Evolutionary conservation across 345 rosid genomes (phyloP), one percentile per base, ranked within the genome.

Genomic region (Firmiana major): DNA sequence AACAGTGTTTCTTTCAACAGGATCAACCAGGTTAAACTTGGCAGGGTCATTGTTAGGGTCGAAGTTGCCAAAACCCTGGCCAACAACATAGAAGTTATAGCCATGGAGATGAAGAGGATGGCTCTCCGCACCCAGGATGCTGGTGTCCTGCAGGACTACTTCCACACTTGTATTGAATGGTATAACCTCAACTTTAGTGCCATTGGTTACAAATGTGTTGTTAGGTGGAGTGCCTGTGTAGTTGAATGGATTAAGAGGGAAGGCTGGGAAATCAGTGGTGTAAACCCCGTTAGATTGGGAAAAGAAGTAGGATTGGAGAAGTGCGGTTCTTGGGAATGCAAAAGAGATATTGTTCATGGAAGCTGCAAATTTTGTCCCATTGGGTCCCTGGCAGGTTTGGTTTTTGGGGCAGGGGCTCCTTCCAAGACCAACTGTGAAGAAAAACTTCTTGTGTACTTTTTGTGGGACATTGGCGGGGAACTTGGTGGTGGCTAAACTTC

Each of bases 91-190:
- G 79, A 93, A 90, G 82, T 89, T 88, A 79, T 57, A 84, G 43
- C 98, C 94, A 78, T 94, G 97, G 36, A 94, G 82, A 78, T 94
- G 97, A 6, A 90, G 40, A 67, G 98, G 98, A 79, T 94, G 98
- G 81, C 91, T 90, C 75, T 92, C 94, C 21, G 86, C 84, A 58
- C 91, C 93, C 55, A 89, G 51, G 48, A 94, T 88, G 75, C 89
- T 91, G n/a, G 97, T 91, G 64, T 74, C 97, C 49, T 94, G 98
- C 81, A 92, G n/a, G 43, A 92, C 90, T 21, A 91, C 54, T 75
- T 94, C 97, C 19, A 89, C 91, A n/a, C 82, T 88, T 10, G 94
- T 80, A 69, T 88, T 87, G 78, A 87, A 92, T 40, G 87, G 86
- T 34, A 94, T 76, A 55, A 88, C 94, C 68, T 80, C 82, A 31